These are phyloP conservation scores for Epichloe elymi DNA, from an alignment of 2,329 filamentous ascomycete genomes.

Conservation along the genomic window DNA sequence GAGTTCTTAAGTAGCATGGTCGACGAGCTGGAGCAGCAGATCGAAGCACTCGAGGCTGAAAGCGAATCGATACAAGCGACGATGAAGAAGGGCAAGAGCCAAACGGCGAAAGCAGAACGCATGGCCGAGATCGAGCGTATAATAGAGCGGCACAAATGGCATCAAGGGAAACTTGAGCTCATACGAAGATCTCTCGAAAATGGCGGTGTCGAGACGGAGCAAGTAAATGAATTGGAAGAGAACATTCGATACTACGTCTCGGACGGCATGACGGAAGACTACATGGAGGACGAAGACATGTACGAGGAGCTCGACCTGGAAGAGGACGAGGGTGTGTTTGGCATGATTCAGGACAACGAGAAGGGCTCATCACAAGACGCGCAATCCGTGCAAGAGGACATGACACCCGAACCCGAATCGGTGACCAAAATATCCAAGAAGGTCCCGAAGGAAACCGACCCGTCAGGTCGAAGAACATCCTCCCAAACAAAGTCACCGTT, in stretches of 20 bases:
- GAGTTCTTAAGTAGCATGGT: conserved; percentile 81
- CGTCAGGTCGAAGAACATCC: conserved; percentile 57
- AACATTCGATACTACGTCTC: conserved; percentile 91
- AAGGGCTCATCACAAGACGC: conserved; percentile 89
- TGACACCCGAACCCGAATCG: conserved; percentile 41
- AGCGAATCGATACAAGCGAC: conserved; percentile 73
- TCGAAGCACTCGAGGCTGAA: conserved; percentile 86
- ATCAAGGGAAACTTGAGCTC: conserved; percentile 83
- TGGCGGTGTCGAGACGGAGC: conserved; percentile 73
- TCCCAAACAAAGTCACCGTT: conserved; percentile 87
- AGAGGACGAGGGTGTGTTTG: conserved; percentile 81
- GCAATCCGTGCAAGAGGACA: conserved; percentile 81
- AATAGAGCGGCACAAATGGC: conserved; percentile 93
- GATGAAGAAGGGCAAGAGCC: conserved; percentile 91
- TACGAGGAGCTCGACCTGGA: conserved; percentile 91
- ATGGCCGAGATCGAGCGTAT: conserved; percentile 73
- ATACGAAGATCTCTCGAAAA: conserved; percentile 86
- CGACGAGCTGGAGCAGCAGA: conserved; percentile 85
- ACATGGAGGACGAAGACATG: conserved; percentile 84
- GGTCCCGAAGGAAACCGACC: conserved; percentile 44
- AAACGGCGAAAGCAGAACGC: conserved; percentile 69
- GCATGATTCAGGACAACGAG: conserved; percentile 69
- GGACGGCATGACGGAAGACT: conserved; percentile 78
- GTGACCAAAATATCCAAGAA: conserved; percentile 38
- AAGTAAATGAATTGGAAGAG: conserved; percentile 81